Base-by-base conservation (phyloP, 2,329 filamentous ascomycete species). In the Neofusicoccum kwambonambiense region DNA sequence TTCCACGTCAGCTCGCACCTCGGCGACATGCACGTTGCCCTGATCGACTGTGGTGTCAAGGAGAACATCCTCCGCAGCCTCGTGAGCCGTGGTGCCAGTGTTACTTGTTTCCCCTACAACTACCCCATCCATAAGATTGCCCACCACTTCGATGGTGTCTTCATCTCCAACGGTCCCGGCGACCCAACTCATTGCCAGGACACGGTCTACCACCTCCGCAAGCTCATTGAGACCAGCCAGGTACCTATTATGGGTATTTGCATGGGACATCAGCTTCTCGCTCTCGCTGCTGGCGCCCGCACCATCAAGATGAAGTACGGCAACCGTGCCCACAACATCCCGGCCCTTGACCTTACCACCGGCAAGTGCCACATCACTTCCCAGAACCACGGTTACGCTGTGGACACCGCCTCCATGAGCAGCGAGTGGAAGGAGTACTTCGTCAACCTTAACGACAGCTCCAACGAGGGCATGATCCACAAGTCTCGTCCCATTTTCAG, bases 261-360 rank as follows among this genome's bases (percentile, higher is more conserved):
- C 78, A 87, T 99, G 70, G 95, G 95, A 69, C 95, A 99, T 81
- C 95, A 99, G 84, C 89, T 99, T 62, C 85, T 99, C 65, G 94
- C 93, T 69, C 87, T 97, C 71, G 93, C 95, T 56, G 86, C 90
- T 66, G 95, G 95, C 68, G 95, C 92, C 63, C 86, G 88, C 73
- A 98, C 95, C 67, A 90, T 96, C 82, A 98, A 98, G 87, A 88
- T 99, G 80, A 98, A 98, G 87, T 99, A 97, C 79, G 95, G 95
- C 75, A 99, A 99, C 86, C 91, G 95, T 71, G 95, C 93, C 17
- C 95, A 98, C 85, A 99, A 99, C 85, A 98, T 98, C 73, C 95
- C 95, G 8, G 93, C 93, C 67, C 84, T 98, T 65, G 94, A 98
- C 77, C 84, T 97, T 77, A 97, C 91, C 67, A 98, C 94, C 42